Conservation (phyloP, 1,284 basidiomycete genomes). For the Microbotryum saponariae region DNA sequence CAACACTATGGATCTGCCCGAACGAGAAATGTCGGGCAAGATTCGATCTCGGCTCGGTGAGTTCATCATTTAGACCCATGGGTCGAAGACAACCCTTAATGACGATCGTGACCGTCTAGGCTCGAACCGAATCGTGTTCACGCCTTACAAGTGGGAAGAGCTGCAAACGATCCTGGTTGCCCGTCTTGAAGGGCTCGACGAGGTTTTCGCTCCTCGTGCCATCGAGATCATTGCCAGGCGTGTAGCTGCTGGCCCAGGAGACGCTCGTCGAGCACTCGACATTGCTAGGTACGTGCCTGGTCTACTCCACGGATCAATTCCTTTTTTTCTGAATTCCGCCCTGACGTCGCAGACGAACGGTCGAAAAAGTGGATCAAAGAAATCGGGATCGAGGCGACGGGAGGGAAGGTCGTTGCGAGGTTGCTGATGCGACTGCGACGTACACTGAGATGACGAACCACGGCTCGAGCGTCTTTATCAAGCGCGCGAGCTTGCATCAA, state of each 20-base stretch:
- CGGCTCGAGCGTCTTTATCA: constrained; percentile 73
- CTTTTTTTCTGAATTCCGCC: background rate
- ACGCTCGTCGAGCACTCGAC: constrained; percentile 87
- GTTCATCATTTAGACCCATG: constrained; percentile 30
- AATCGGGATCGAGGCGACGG: constrained; percentile 46
- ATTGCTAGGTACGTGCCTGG: constrained; percentile 61
- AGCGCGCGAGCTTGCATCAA: constrained; percentile 74
- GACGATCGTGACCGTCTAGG: constrained; percentile 48
- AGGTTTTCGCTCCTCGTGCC: constrained; percentile 57
- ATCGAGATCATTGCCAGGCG: constrained; percentile 84
- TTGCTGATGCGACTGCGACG: constrained; percentile 41
- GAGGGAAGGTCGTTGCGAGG: constrained; percentile 42
- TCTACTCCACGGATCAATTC: background rate
- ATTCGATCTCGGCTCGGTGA: constrained; percentile 83
- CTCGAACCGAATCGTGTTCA: constrained; percentile 92
- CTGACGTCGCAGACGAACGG: constrained; percentile 55
- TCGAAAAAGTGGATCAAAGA: constrained; percentile 48
- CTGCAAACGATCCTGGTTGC: constrained; percentile 80
- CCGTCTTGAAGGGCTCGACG: constrained; percentile 53
- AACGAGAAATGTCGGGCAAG: constrained; percentile 82
- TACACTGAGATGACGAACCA: constrained; percentile 85
- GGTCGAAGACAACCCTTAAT: background rate
- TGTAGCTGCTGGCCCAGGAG: constrained; percentile 86
- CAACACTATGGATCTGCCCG: constrained; percentile 96
- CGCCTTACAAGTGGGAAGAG: constrained; percentile 75